Percentiles rank a stretch among this genome's conserved stretches.
Conservation (phyloP, 441 rosid species). For the Erodium trifolium region DNA sequence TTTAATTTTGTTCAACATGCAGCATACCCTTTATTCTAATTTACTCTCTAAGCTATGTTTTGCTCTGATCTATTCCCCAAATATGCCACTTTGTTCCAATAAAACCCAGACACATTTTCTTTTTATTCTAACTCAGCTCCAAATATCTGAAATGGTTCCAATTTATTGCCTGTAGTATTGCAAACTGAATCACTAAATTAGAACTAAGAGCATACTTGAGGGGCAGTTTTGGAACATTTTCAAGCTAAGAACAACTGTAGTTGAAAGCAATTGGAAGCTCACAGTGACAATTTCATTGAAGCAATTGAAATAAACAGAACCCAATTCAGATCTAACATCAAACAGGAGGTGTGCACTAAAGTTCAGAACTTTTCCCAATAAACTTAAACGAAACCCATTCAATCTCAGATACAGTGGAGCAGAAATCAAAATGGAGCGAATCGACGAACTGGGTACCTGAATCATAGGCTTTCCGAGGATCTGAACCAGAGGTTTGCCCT, state of each 20-base stretch:
- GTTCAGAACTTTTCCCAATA: neutral
- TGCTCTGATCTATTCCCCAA: too few relatives aligned
- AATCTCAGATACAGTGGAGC: neutral
- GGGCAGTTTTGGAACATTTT: neutral
- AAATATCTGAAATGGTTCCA: too few relatives aligned
- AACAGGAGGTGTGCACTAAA: neutral
- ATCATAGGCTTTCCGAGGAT: constrained; percentile 97
- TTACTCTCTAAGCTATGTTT: too few relatives aligned
- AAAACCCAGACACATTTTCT: too few relatives aligned
- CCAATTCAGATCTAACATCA: constrained; percentile 6
- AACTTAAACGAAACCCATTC: neutral
- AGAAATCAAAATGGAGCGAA: constrained; percentile 1
- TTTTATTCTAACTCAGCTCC: too few relatives aligned
- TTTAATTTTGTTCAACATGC: too few relatives aligned
- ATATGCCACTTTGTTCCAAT: neutral
- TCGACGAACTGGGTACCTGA: constrained; percentile 42
- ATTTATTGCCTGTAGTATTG: neutral
- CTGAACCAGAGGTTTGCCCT: constrained; percentile 73
- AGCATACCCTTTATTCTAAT: too few relatives aligned
- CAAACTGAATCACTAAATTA: neutral
- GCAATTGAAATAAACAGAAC: neutral
- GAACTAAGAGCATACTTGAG: neutral
- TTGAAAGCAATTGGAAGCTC: neutral
- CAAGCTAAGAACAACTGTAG: neutral
- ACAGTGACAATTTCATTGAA: neutral